A percentile compares a stretch with the other conserved stretches of the same genome.
phyloP scores from a whole-genome alignment of 139 green algal species.

The Haematococcus lacustris region DNA sequence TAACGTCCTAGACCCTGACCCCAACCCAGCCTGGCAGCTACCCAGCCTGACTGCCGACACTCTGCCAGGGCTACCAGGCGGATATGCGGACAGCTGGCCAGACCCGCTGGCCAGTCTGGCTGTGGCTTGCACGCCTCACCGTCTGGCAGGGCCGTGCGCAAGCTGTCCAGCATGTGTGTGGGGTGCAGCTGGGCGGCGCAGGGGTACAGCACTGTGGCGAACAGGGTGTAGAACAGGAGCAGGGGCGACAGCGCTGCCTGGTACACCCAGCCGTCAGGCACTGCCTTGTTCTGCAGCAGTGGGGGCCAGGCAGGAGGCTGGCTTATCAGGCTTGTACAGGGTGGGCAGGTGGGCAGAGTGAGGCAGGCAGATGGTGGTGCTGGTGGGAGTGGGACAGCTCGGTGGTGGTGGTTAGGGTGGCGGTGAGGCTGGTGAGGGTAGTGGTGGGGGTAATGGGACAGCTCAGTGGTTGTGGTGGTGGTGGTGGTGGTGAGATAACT shows the following conservation, averaged over 20 bases:
- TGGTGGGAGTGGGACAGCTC: conserved; percentile 1
- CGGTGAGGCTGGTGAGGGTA: not conserved
- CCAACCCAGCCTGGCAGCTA: too few relatives aligned
- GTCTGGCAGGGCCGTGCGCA: conserved; percentile 36
- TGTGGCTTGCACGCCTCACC: not conserved
- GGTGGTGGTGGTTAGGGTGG: not conserved
- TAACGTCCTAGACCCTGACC: not conserved
- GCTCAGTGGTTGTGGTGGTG: not conserved
- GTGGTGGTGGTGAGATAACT: not conserved
- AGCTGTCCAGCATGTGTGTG: conserved; percentile 35
- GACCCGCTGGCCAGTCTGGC: not conserved
- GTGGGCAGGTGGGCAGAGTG: too few relatives aligned
- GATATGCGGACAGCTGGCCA: not conserved
- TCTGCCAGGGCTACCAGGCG: not conserved
- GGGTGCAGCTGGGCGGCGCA: conserved; percentile 56
- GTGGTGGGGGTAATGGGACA: not conserved
- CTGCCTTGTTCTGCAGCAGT: conserved; percentile 32
- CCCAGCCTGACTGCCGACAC: not conserved
- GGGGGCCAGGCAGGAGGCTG: not conserved
- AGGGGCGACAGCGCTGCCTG: conserved; percentile 58
- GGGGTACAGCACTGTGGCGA: conserved; percentile 68
- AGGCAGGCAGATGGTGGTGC: conserved; percentile 5
- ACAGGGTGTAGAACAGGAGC: conserved; percentile 67
- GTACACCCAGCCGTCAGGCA: conserved; percentile 59
- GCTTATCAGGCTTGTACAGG: too few relatives aligned